A percentile compares a stretch with the other conserved stretches of the same genome.
Evolutionary conservation across 1,139 yeast genomes (phyloP).

Genomic region (Lodderomyces oxycetoniae): DNA sequence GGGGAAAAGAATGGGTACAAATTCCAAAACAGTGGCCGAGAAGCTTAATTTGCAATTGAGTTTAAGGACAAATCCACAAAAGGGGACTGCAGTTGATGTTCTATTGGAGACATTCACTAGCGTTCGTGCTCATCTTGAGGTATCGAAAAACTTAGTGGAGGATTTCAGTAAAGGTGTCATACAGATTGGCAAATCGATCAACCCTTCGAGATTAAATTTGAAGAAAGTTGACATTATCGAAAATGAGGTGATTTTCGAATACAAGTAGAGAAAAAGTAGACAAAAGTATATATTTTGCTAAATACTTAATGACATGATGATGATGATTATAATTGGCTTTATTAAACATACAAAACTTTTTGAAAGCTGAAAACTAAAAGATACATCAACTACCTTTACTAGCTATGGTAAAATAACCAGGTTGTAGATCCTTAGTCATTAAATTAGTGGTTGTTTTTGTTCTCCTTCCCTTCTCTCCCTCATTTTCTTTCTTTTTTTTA

Average conservation of each 20-base stretch:
- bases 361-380: no score
- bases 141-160: conserved; percentile 18
- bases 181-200: conserved; percentile 22
- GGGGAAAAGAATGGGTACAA: conserved; percentile 20
- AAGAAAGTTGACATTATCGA: conserved; percentile 31
- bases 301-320: no score
- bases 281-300: background rate
- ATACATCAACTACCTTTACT: no score
- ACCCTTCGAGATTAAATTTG: conserved; percentile 17
- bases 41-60: conserved; percentile 20
- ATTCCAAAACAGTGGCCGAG: background rate
- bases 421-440: no score
- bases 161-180: conserved; percentile 19
- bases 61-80: conserved; percentile 25
- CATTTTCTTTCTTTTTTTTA: background rate
- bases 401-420: no score
- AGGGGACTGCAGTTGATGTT: conserved; percentile 23
- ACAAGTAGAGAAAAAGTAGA: conserved; percentile 4
- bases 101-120: conserved; percentile 26
- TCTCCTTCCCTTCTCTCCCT: conserved; percentile 15
- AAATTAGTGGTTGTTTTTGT: no score
- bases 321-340: no score
- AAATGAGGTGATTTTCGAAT: conserved; percentile 25
- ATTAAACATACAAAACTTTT: no score
- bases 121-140: conserved; percentile 23